Base-by-base conservation (phyloP, 148 eudicot species). In the Dianthus caryophyllus region DNA sequence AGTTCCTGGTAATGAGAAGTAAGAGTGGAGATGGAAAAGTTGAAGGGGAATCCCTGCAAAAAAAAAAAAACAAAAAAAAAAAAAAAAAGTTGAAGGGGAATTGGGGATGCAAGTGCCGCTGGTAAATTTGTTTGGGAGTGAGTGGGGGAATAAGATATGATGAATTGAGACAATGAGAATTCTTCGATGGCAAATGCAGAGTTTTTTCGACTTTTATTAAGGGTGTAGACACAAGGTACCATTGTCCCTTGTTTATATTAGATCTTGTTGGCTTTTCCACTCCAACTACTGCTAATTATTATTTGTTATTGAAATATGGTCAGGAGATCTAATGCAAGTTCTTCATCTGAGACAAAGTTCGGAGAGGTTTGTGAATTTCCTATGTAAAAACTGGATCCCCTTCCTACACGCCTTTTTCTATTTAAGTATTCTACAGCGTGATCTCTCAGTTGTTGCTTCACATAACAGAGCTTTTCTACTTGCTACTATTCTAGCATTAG, bases 161-260 rank as follows among this genome's bases (percentile, higher is more conserved):
- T 33, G 8, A 33, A 3, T 33, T 33, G 8, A 33, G 39, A 33
- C 8, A 33, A 33, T 33, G 39, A 33, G 27, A n/a, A 44, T 11
- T 22, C 38, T 31, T 60, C 9, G 98, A 93, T 88, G 98, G 96
- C 66, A 93, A 90, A 82, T 93, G 98, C 81, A 73, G 98, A 78
- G 87, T 93, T 15, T 93, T 93, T 77, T 89, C 96, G 53, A 93
- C 98, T 72, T 93, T 90, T 75, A 93, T 93, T 61, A 93, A 93
- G 86, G 98, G 98, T 41, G 92, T 93, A 54, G 98, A 93, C 68
- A 72, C 82, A 39, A 90, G 83, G 98, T 93, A 84, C 60, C 74
- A 6, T 26, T 21, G 50, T 33, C 7, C 38, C 21, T 33, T 60
- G 33, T 33, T 50, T 41, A 0, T 44, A 4, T 53, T 73, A 93